Evolutionary conservation across 2,329 filamentous ascomycete species (phyloP), one percentile per base, ranked within the genome.

Genomic region (Aschersonia sp.): DNA sequence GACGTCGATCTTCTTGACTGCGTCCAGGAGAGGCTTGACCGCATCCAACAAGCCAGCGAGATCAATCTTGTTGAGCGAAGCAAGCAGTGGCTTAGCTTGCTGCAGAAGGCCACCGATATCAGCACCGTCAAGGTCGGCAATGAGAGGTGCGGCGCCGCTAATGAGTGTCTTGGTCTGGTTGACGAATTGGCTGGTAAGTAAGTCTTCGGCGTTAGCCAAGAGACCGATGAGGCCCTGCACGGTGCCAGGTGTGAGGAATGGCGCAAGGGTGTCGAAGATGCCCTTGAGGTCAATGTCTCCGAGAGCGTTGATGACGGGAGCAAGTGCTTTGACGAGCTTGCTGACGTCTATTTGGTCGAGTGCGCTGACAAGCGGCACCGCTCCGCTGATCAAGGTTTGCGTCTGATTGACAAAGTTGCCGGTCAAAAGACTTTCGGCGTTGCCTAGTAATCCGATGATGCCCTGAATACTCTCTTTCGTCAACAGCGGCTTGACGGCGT

Each of bases 81-180:
- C 56, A 12, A 70, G 59, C 12, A 70, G 53, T 1, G 66, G 66
- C 44, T 62, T 57, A 29, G 62, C 53, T 31, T 62, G 54, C 12
- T 63, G 55, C 9, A 69, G 46, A 5, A 70, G 56, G 9, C 62
- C 61, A 30, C 57, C 56, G 2, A 71, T 52, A 40, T 71, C 65
- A n/a, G 69, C 55, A 12, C 55, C 56, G 42, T 58, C 56, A 1
- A 71, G 56, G 0, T 60, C 57, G 2, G 54, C 55, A 31, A 70
- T 53, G 6, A 70, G 55, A 0, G 66, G 66, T 7, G 61, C 62
- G 0, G 65, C 66, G 2, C 61, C 65, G 5, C 56, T 56, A 20
- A 67, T 60, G 28, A 68, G 60, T 0, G 59, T 64, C 6, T 67
- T 62, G 0, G 65, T 70, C 44, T 67, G 59, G 45, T 68, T 66